These are phyloP conservation scores for Arachnopeziza araneosa DNA, from an alignment of 2,329 filamentous ascomycete genomes.

Conservation along the genomic window DNA sequence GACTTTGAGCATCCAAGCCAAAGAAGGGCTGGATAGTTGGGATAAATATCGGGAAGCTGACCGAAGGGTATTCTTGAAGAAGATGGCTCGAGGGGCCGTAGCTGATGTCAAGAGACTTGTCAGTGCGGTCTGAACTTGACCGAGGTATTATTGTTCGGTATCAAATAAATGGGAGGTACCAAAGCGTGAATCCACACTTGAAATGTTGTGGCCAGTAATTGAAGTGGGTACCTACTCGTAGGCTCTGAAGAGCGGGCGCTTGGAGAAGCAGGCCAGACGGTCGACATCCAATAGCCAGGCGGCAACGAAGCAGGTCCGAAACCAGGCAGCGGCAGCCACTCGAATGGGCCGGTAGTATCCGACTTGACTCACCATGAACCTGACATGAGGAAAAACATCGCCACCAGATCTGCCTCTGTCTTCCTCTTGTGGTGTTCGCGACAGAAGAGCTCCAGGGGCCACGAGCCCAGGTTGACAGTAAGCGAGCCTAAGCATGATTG, in stretches of 20 bases:
- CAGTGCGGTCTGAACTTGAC: constrained; percentile 13
- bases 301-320: not conserved
- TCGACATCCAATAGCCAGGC: not conserved
- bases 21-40: constrained; percentile 81
- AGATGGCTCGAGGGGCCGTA: constrained; percentile 75
- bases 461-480: too few species aligned
- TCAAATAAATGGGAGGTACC: not conserved
- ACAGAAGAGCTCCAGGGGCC: too few species aligned
- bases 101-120: constrained; percentile 50
- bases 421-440: not conserved
- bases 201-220: not conserved
- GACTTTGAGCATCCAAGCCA: constrained; percentile 84
- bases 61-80: constrained; percentile 79
- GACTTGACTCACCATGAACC: not conserved
- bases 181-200: not conserved
- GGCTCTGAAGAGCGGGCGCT: not conserved
- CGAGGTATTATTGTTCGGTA: not conserved
- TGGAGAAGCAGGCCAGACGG: not conserved
- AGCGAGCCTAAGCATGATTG: not conserved
- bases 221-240: not conserved
- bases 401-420: not conserved
- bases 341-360: not conserved
- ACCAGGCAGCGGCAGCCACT: not conserved
- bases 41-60: constrained; percentile 83
- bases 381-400: not conserved